Base-by-base conservation (phyloP, 2,329 filamentous ascomycete genomes). In the Trichoderma koningiopsis region DNA sequence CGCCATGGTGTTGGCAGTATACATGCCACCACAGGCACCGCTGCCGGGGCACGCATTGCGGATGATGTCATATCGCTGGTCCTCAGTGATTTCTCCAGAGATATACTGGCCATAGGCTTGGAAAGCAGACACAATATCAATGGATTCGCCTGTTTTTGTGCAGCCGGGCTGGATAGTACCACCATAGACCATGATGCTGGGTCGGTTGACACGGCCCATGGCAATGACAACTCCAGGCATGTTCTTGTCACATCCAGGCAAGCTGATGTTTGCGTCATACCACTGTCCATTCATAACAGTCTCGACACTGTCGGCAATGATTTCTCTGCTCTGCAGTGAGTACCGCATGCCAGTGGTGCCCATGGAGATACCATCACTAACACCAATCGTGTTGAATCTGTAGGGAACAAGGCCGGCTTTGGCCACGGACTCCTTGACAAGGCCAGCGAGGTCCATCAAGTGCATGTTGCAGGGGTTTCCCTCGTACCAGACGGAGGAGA, bases 381-480 rank as follows among this genome's bases (percentile, higher is more conserved):
- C 96, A 77, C 96, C 96, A 77, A 99, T 93, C 71, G 96, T 99
- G 86, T 99, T 99, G 88, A 99, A 99, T 80, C 97, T 94, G 86
- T 96, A 97, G 72, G 94, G 93, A 71, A 97, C 87, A 71, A 99
- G 86, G 27, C 93, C 92, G 35, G 94, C 92, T 76, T 91, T 82
- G 68, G 81, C 81, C 52, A 89, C 86, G 16, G 86, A 88, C 74
- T 88, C 80, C 76, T 82, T 84, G 73, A 97, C 91, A 72, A 91
- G 84, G 79, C 91, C 86, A 78, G 92, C 97, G 71, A 99, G 88
- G 77, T 96, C 92, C 81, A 99, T 86, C 72, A 99, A 85, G 82
- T 99, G 96, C 95, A 97, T 99, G 84, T 99, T 99, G 86, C 96
- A 99, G 31, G 96, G 96, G 83, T 99, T 99, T 69, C 96, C 96